Percentiles rank a stretch among this genome's conserved stretches.
Conservation (phyloP, 331 rosid genomes). For the Ulmus americana region DNA sequence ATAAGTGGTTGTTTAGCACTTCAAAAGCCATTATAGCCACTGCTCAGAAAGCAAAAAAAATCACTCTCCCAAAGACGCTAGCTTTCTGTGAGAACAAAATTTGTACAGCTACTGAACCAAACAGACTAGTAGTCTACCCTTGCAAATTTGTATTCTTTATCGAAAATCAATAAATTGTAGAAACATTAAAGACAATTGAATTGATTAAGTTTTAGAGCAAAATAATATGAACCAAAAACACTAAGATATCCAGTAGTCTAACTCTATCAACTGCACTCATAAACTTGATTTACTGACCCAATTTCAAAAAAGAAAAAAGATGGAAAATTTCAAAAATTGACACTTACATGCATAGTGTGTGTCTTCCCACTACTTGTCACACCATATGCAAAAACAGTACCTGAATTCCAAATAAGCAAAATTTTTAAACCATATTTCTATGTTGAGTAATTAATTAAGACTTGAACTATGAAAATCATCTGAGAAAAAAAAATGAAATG, state of each 20-base stretch:
- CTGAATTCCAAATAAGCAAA: constrained; percentile 41
- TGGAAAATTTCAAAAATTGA: constrained; percentile 10
- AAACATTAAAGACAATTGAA: no score
- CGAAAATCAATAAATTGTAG: no score
- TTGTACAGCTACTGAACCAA: background rate
- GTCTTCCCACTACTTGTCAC: constrained; percentile 99
- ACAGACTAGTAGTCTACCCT: background rate
- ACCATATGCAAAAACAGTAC: constrained; percentile 97
- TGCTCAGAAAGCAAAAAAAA: no score
- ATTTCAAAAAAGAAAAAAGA: no score
- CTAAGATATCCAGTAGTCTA: background rate
- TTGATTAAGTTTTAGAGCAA: background rate
- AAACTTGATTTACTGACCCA: no score
- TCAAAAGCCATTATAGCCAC: no score
- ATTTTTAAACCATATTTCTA: constrained; percentile 22
- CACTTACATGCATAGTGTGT: constrained; percentile 97
- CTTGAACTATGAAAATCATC: constrained; percentile 30
- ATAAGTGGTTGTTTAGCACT: no score
- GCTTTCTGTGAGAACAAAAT: background rate
- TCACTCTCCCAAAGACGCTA: background rate
- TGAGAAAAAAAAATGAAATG: background rate
- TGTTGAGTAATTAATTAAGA: constrained; percentile 18
- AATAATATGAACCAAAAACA: background rate
- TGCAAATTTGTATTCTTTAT: background rate
- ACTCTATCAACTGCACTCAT: no score